These are phyloP conservation scores for Hyaloscypha finlandica DNA, from an alignment of 495 filamentous ascomycete genomes.

Conservation along the genomic window DNA sequence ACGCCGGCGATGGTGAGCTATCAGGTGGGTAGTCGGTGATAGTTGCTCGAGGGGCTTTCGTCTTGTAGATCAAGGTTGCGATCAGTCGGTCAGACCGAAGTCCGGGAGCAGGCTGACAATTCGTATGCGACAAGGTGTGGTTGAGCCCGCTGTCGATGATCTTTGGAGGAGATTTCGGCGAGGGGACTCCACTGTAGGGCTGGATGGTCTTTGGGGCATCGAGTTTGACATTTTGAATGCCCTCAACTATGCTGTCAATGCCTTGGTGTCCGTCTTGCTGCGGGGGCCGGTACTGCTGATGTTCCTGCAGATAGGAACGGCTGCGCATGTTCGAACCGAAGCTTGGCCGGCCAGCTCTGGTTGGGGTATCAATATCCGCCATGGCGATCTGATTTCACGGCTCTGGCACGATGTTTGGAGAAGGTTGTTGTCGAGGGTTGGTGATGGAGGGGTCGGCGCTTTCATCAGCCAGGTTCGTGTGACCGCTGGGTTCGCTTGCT, in stretches of 20 bases:
- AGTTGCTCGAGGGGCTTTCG: slow-evolving; percentile 39
- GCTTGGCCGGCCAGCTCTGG: slow-evolving; percentile 40
- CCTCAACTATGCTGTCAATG: slow-evolving; percentile 56
- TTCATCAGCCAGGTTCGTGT: too few relatives aligned
- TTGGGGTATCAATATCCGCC: slow-evolving; percentile 10
- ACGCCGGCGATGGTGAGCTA: slow-evolving; percentile 32
- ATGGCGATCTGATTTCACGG: slow-evolving; percentile 2
- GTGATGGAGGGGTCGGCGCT: slow-evolving; percentile 3
- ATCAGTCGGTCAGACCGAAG: slow-evolving; percentile 49
- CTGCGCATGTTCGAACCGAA: slow-evolving; percentile 57
- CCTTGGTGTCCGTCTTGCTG: slow-evolving; percentile 50
- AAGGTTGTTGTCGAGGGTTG: background rate
- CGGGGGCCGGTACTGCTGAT: slow-evolving; percentile 73
- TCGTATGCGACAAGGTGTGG: slow-evolving; percentile 56
- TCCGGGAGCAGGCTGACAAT: slow-evolving; percentile 52
- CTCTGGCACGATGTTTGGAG: background rate
- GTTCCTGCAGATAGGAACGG: slow-evolving; percentile 69
- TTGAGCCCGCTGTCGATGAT: slow-evolving; percentile 58
- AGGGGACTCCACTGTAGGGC: slow-evolving; percentile 54
- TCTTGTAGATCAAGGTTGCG: slow-evolving; percentile 72
- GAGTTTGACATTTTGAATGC: slow-evolving; percentile 19
- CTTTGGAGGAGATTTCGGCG: slow-evolving; percentile 43
- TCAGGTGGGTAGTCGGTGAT: slow-evolving; percentile 34
- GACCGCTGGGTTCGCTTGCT: too few relatives aligned
- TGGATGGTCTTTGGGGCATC: slow-evolving; percentile 33